A percentile compares a stretch with the other conserved stretches of the same genome.
Evolutionary conservation across 2,329 filamentous ascomycete species (phyloP).

Genomic region (Colletotrichum sp.): DNA sequence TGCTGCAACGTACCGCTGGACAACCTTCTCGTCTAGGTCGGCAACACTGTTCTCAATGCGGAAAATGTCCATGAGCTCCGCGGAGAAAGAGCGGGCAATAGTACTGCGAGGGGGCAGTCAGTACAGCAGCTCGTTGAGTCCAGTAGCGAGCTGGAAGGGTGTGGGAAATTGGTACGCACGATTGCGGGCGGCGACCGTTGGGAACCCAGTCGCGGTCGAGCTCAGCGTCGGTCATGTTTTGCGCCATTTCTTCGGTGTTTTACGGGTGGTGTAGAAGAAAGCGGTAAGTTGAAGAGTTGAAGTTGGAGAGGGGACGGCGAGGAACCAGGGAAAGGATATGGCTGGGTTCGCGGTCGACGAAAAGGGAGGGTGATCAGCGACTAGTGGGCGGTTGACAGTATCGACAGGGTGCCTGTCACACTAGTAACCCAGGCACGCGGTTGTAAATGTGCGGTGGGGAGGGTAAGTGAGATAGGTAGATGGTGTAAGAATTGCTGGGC

Average conservation of each 20-base stretch:
- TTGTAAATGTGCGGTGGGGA: neutral
- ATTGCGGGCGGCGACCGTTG: slow-evolving; percentile 78
- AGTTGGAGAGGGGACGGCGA: neutral
- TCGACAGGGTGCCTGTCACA: slow-evolving; percentile 10
- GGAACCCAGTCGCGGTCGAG: slow-evolving; percentile 83
- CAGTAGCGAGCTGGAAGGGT: slow-evolving; percentile 58
- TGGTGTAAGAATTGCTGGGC: neutral
- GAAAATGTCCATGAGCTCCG: slow-evolving; percentile 87
- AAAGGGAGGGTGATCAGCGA: slow-evolving; percentile 20
- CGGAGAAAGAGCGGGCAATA: slow-evolving; percentile 85
- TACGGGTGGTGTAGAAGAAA: neutral
- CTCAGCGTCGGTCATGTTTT: slow-evolving; percentile 65
- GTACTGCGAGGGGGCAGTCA: slow-evolving; percentile 60
- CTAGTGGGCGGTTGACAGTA: slow-evolving; percentile 9
- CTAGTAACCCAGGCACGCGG: neutral
- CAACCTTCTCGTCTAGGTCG: slow-evolving; percentile 75
- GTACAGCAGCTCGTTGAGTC: neutral
- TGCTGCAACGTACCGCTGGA: slow-evolving; percentile 74
- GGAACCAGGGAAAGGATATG: neutral
- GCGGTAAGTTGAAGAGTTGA: neutral
- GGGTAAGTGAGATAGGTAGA: neutral
- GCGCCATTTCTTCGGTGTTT: slow-evolving; percentile 16
- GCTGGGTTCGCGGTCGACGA: slow-evolving; percentile 5
- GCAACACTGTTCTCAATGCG: slow-evolving; percentile 81
- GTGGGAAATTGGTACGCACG: slow-evolving; percentile 69